Base-by-base conservation (phyloP, 1,284 basidiomycete genomes). In the Ganoderma multipileum region DNA sequence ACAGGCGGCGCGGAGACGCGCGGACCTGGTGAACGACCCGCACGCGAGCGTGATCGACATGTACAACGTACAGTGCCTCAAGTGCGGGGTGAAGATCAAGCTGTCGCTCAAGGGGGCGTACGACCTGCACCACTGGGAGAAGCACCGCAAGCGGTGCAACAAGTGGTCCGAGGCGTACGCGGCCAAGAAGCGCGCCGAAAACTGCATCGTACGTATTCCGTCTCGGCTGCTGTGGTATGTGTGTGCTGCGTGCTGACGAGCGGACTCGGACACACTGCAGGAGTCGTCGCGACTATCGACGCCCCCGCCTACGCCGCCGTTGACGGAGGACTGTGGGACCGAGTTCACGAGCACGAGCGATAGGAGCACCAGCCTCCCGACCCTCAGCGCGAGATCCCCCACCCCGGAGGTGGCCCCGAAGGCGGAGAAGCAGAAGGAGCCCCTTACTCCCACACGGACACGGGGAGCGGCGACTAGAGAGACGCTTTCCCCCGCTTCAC, bases 61-160 rank as follows among this genome's bases (percentile, higher is more conserved):
- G 2, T 81, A 85, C 38, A 81, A 82, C 61, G 88, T 92, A 62
- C 79, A 81, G 67, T 92, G 91, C 80, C 82, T 79, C 67, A 83
- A 84, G 52, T 93, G 91, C 76, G 81, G 82, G 47, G 78, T 75
- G 28, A 78, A 79, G 8, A 91, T 93, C 79, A 91, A 91, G 78
- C 85, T 93, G 26, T 92, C 91, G 2, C 77, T 81, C 14, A 91
- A 91, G 78, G 89, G 88, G 77, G 80, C 81, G 26, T 93, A 85
- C 73, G 91, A 93, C 74, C 82, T 83, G 23, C 86, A 85, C 73
- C 91, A 93, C 76, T 93, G 91, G 91, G 76, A 80, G 55, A 88
- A 85, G 72, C 90, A 92, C 74, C 83, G 86, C 20, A 82, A 83
- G 50, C 83, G 89, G 30, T 91, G 90, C 75, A 74, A 87, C 61